Conservation (phyloP, 257 asterid species). For the Rhazya stricta region DNA sequence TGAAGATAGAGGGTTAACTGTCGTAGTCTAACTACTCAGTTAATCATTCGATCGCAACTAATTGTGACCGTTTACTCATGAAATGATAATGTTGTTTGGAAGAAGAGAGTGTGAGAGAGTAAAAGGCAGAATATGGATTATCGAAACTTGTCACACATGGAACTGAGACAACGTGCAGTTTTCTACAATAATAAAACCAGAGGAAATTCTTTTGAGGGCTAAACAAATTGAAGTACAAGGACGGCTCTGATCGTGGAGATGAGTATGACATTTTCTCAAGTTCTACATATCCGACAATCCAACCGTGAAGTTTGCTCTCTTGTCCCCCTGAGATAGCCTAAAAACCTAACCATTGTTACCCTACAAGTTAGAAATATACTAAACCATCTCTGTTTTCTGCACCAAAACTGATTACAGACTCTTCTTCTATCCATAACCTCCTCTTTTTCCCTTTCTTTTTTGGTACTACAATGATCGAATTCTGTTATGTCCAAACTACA, state of each 20-base stretch:
- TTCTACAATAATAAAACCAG: neutral
- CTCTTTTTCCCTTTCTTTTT: too few species aligned
- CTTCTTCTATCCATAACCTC: neutral
- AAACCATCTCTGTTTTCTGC: neutral
- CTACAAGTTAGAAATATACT: neutral
- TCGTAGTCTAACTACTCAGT: constrained; percentile 22
- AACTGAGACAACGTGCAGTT: constrained; percentile 48
- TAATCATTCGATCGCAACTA: constrained; percentile 30
- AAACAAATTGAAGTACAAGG: constrained; percentile 27
- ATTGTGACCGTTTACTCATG: constrained; percentile 18
- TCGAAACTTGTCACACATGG: neutral
- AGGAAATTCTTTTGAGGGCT: constrained; percentile 13
- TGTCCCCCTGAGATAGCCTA: constrained; percentile 22
- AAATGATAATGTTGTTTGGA: constrained; percentile 26
- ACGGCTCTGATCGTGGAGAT: constrained; percentile 44
- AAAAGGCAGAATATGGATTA: neutral
- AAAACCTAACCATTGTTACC: constrained; percentile 24
- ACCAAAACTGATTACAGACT: neutral
- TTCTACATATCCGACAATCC: constrained; percentile 31
- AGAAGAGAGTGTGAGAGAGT: neutral
- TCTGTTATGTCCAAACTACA: too few species aligned
- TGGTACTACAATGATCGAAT: too few species aligned
- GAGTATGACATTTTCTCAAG: constrained; percentile 21
- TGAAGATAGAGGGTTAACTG: constrained; percentile 24
- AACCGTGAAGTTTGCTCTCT: constrained; percentile 33